Conservation (phyloP, 2,329 filamentous ascomycete species). For the Talaromyces sp. region DNA sequence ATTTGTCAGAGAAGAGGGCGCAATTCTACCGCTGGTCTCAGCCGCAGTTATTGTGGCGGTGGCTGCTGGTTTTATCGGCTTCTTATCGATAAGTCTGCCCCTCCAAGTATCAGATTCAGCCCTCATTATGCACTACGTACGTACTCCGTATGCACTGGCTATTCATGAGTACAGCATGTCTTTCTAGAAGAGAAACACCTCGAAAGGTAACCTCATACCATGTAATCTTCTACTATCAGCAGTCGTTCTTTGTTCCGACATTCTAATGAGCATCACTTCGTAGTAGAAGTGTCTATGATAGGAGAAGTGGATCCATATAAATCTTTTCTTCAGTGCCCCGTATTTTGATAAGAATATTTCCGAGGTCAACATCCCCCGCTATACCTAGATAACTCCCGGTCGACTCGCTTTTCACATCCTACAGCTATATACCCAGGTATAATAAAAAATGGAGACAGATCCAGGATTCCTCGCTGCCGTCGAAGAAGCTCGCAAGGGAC, state of each 20-base stretch:
- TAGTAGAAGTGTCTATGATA: neutral
- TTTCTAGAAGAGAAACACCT: too few relatives aligned
- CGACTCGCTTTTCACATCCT: neutral
- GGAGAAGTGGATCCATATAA: neutral
- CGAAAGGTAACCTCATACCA: too few relatives aligned
- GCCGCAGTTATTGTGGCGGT: neutral
- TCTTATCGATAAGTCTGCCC: conserved; percentile 2
- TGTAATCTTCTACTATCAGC: too few relatives aligned
- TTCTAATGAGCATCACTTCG: neutral
- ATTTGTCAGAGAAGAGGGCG: conserved; percentile 3
- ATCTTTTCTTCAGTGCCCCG: neutral
- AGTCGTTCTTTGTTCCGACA: neutral
- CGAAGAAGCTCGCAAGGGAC: conserved; percentile 52
- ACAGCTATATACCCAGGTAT: too few relatives aligned
- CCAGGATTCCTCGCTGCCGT: conserved; percentile 54
- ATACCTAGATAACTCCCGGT: neutral
- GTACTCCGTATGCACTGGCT: too few relatives aligned
- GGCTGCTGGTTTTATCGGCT: neutral
- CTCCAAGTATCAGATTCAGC: neutral
- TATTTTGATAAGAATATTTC: neutral
- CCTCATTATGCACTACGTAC: neutral
- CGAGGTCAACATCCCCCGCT: neutral
- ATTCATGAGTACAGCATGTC: too few relatives aligned
- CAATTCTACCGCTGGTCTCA: neutral
- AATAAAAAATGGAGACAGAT: conserved; percentile 35